These are phyloP conservation scores for Trichoderma orchidacearum DNA, from an alignment of 495 filamentous ascomycete species.

Conservation along the genomic window DNA sequence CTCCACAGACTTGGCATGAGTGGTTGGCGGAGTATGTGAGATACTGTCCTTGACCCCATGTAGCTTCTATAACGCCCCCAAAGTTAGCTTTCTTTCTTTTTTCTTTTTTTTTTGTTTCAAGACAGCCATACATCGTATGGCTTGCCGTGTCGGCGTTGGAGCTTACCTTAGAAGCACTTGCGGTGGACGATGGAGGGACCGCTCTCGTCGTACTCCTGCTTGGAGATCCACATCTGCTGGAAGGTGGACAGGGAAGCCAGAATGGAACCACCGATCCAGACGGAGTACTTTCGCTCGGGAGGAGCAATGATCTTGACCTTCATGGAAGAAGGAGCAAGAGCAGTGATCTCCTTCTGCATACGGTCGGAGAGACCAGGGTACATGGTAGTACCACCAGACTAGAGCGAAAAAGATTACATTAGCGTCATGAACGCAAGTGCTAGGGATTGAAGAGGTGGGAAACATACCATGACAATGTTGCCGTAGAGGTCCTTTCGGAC, in stretches of 20 bases:
- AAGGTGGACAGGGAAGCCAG: slow-evolving; percentile 98
- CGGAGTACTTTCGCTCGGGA: slow-evolving; percentile 96
- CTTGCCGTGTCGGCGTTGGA: neutral
- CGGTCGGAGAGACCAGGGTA: slow-evolving; percentile 99
- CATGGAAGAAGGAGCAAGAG: slow-evolving; percentile 97
- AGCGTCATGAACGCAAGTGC: neutral
- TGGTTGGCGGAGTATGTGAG: slow-evolving; percentile 5
- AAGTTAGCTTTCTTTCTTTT: slow-evolving; percentile 1
- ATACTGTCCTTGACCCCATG: neutral
- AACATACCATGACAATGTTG: slow-evolving; percentile 97
- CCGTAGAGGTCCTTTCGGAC: slow-evolving; percentile 98
- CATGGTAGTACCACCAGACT: slow-evolving; percentile 99
- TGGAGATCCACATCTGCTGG: slow-evolving; percentile 99
- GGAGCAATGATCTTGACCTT: slow-evolving; percentile 98
- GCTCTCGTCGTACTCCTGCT: slow-evolving; percentile 99
- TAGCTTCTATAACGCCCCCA: neutral
- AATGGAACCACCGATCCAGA: slow-evolving; percentile 99
- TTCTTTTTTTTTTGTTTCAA: neutral
- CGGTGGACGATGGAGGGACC: slow-evolving; percentile 99
- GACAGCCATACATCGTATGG: too few species aligned
- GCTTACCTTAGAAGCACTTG: slow-evolving; percentile 92
- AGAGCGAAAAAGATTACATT: slow-evolving; percentile 5
- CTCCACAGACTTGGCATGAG: slow-evolving; percentile 16
- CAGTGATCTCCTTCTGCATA: slow-evolving; percentile 99
- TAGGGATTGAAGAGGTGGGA: neutral